These are phyloP conservation scores for Cyclotella sp. DNA, from an alignment of 108 stramenopile genomes.

Conservation along the genomic window DNA sequence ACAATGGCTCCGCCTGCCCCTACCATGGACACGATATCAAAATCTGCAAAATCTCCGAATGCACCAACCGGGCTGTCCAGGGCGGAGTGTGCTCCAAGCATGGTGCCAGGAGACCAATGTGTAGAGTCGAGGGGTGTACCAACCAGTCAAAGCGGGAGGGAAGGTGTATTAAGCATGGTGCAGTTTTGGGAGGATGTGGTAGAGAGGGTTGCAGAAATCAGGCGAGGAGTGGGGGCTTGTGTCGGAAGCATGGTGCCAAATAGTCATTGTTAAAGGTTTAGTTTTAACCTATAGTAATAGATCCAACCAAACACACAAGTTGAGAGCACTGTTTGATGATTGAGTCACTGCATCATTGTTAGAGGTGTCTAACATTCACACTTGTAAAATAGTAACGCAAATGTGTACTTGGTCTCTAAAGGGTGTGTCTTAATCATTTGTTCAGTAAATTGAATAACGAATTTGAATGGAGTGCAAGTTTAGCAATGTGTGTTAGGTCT, in stretches of 20 bases:
- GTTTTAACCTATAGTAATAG: too few species aligned
- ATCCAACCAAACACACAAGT: too few species aligned
- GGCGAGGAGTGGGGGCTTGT: conserved; percentile 21
- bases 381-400: too few species aligned
- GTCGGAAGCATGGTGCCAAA: conserved; percentile 20
- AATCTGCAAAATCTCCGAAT: conserved; percentile 4
- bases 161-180: conserved; percentile 32
- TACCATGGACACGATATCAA: conserved; percentile 18
- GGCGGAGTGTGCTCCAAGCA: conserved; percentile 15
- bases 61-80: conserved; percentile 11
- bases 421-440: too few species aligned
- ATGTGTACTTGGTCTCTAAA: too few species aligned
- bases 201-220: conserved; percentile 21
- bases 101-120: conserved; percentile 13
- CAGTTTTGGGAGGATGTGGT: conserved; percentile 10
- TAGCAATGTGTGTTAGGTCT: too few species aligned
- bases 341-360: too few species aligned
- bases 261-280: background rate
- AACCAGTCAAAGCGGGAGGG: conserved; percentile 27
- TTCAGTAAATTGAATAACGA: too few species aligned
- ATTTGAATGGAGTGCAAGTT: too few species aligned
- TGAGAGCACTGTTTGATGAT: too few species aligned
- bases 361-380: too few species aligned
- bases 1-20: conserved; percentile 4
- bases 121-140: conserved; percentile 28